These are phyloP conservation scores for Skeletonema marinoi DNA, from an alignment of 108 stramenopile genomes.

Conservation along the genomic window DNA sequence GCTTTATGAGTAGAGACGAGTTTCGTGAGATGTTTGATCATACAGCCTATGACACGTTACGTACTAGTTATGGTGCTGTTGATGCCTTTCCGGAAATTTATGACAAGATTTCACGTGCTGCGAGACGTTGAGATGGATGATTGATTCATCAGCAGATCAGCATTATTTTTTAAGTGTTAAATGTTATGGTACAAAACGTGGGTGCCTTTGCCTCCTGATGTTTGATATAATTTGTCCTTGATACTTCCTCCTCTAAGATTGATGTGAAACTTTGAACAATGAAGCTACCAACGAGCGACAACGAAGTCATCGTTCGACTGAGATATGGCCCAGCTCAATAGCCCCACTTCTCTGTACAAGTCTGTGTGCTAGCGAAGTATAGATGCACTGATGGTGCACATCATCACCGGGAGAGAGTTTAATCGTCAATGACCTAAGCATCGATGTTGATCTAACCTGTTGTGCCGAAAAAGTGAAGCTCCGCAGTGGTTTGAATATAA, in stretches of 20 bases:
- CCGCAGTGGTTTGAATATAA: too few relatives aligned
- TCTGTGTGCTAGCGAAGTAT: too few relatives aligned
- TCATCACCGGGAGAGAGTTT: too few relatives aligned
- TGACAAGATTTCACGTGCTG: slow-evolving; percentile 49
- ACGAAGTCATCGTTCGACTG: too few relatives aligned
- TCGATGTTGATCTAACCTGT: too few relatives aligned
- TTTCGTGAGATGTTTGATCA: slow-evolving; percentile 69
- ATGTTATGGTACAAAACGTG: neutral
- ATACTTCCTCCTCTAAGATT: neutral
- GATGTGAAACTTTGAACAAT: too few relatives aligned
- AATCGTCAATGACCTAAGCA: too few relatives aligned
- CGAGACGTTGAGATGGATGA: neutral
- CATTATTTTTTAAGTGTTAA: neutral
- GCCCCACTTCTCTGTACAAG: too few relatives aligned
- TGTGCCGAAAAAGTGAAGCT: too few relatives aligned
- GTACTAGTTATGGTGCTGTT: slow-evolving; percentile 52
- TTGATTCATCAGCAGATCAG: neutral
- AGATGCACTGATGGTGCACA: too few relatives aligned
- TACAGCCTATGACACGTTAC: slow-evolving; percentile 35
- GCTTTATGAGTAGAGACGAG: slow-evolving; percentile 50
- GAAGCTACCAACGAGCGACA: too few relatives aligned
- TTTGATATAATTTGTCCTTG: neutral
- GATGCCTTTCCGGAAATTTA: slow-evolving; percentile 59
- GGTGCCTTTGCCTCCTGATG: neutral
- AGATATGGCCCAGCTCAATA: too few relatives aligned